Evolutionary conservation across 1,284 basidiomycete species (phyloP).

Genomic region (Heterobasidion parviporum): DNA sequence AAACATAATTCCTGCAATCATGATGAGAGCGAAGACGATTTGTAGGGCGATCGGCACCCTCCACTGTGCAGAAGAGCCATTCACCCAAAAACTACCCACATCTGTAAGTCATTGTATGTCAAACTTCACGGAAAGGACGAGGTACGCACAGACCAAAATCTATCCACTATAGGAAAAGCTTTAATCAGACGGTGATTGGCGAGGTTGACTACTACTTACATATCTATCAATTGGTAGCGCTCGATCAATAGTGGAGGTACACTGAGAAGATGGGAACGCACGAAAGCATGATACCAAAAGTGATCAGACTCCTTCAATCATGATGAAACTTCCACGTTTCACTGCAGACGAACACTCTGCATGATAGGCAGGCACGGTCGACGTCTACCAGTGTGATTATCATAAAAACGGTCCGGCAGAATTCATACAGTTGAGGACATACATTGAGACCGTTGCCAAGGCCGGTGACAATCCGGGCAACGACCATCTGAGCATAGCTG

Average conservation of each 20-base stretch:
- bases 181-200: neutral
- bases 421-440: constrained; percentile 10
- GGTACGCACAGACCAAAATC: constrained; percentile 46
- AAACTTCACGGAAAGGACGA: neutral
- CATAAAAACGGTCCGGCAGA: neutral
- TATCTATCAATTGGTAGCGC: constrained; percentile 14
- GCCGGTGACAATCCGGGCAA: constrained; percentile 55
- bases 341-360: constrained; percentile 58
- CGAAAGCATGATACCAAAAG: constrained; percentile 66
- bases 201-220: constrained; percentile 14
- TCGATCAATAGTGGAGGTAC: constrained; percentile 19
- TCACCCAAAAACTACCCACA: constrained; percentile 38
- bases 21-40: constrained; percentile 51
- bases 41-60: constrained; percentile 65
- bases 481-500: constrained; percentile 47
- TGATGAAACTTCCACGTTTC: constrained; percentile 56
- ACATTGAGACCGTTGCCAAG: constrained; percentile 66
- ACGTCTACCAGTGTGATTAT: constrained; percentile 35
- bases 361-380: constrained; percentile 56
- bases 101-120: neutral
- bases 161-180: constrained; percentile 32
- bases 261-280: constrained; percentile 25
- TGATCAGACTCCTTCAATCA: constrained; percentile 62
- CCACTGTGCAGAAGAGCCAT: constrained; percentile 53
- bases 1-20: constrained; percentile 48